Evolutionary conservation across 2,329 filamentous ascomycete species (phyloP), one percentile per base, ranked within the genome.

Genomic region (Ophiostoma triangulosporum): DNA sequence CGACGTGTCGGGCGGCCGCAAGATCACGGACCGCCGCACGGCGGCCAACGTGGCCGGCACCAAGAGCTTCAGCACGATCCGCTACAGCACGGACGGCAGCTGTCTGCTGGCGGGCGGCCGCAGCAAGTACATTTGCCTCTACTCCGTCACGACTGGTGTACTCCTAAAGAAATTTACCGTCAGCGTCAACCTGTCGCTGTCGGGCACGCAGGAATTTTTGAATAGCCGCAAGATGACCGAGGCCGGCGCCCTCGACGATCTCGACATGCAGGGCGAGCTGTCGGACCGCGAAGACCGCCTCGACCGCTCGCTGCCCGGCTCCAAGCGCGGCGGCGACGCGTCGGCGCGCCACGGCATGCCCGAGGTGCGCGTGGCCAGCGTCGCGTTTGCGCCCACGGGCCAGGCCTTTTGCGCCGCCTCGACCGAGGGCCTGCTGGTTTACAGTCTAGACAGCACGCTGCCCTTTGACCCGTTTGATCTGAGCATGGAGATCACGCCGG

Each of bases 51-150:
- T 86, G 3, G 79, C 88, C 1, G 88, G 88, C 35, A 95, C 88
- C 40, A 98, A 98, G 66, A 85, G 81, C 59, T 98, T 95, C 71
- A 84, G 79, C 62, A 86, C 85, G 6, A 86, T 98, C 59, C 81
- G 80, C 52, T 98, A 97, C 70, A 95, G 89, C 65, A 85, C 88
- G 1, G 93, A 98, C 64, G 93, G 93, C 12, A 86, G 81, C 57
- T 96, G 93, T 62, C 74, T 98, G 11, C 73, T 98, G 38, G 93
- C 91, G 1, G 90, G 81, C 48, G 93, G 93, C 31, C 95, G 93
- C 73, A 96, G 89, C 81, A 98, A 98, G 71, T 96, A 95, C 67
- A 96, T 98, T 51, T 97, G 93, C 65, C 69, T 98, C 55, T 98
- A 98, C 69, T 91, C 94, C n/a, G 88, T 95, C 31, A 82, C 83